Conservation (phyloP, 2,329 filamentous ascomycete genomes). For the Cryphonectria naterciae region DNA sequence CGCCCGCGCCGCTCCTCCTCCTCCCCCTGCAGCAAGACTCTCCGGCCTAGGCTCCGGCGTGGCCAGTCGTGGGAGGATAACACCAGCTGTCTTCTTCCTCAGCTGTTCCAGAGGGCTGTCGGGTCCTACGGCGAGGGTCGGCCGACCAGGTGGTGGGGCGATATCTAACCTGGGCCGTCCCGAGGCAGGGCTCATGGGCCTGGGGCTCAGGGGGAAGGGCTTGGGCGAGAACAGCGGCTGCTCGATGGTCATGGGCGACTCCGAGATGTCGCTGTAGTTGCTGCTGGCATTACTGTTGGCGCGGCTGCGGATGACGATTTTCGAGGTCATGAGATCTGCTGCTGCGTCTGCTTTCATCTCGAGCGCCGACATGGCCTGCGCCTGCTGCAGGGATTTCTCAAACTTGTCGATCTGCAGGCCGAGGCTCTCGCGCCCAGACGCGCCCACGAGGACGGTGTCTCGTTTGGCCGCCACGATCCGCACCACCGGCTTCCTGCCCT, state of each 20-base stretch:
- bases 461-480: constrained; percentile 54
- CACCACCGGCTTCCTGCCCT: constrained; percentile 47
- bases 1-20: neutral
- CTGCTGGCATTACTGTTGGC: constrained; percentile 29
- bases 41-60: neutral
- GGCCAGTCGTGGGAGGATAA: neutral
- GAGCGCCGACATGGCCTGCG: constrained; percentile 33
- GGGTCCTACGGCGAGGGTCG: constrained; percentile 12
- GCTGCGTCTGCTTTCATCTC: constrained; percentile 11
- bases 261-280: constrained; percentile 28
- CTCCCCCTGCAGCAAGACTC: too few species aligned
- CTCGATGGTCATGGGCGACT: constrained; percentile 25
- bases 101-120: constrained; percentile 9
- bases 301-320: constrained; percentile 16
- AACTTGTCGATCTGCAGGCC: constrained; percentile 52
- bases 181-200: constrained; percentile 14
- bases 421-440: constrained; percentile 52
- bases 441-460: constrained; percentile 53
- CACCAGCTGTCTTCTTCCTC: neutral
- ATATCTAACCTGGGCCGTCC: constrained; percentile 5
- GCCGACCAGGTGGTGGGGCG: neutral
- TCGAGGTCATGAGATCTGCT: neutral
- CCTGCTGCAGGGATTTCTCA: constrained; percentile 39
- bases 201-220: constrained; percentile 26
- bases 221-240: constrained; percentile 27